These are phyloP conservation scores for Neohortaea acidophila DNA, from an alignment of 495 filamentous ascomycete species.

Conservation along the genomic window DNA sequence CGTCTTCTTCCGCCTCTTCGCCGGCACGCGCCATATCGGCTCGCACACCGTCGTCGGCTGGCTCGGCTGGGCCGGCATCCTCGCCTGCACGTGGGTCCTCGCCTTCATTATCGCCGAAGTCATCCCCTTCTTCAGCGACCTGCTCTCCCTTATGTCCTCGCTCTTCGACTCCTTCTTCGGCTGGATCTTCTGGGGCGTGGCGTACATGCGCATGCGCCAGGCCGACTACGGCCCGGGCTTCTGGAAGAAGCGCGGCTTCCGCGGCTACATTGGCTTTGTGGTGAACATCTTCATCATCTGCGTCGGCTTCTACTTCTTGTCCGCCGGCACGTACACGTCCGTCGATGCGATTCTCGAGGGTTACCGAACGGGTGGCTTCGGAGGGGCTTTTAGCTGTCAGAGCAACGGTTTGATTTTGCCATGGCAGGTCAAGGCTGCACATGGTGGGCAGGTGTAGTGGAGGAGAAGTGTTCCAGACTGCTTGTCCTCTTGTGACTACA, in stretches of 20 bases:
- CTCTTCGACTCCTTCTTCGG: slow-evolving; percentile 88
- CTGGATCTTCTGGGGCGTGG: slow-evolving; percentile 87
- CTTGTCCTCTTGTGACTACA: no score
- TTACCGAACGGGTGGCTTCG: slow-evolving; percentile 22
- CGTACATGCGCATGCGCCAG: slow-evolving; percentile 67
- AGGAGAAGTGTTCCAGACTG: no score
- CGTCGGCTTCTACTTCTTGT: slow-evolving; percentile 61
- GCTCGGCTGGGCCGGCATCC: slow-evolving; percentile 58
- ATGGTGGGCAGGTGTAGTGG: no score
- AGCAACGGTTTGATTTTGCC: slow-evolving; percentile 1
- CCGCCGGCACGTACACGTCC: slow-evolving; percentile 53
- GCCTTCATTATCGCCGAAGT: slow-evolving; percentile 79
- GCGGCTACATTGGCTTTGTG: slow-evolving; percentile 44
- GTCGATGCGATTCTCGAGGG: slow-evolving; percentile 28
- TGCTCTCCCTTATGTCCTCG: slow-evolving; percentile 73
- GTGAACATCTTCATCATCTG: slow-evolving; percentile 56
- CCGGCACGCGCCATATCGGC: slow-evolving; percentile 57
- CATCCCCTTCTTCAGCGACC: slow-evolving; percentile 77
- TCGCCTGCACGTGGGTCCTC: slow-evolving; percentile 55
- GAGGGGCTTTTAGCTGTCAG: slow-evolving; percentile 26
- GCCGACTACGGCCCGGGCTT: slow-evolving; percentile 50
- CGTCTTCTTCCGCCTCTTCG: slow-evolving; percentile 68
- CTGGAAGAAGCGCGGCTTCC: slow-evolving; percentile 40
- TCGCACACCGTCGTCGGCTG: slow-evolving; percentile 71
- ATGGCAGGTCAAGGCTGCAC: no score